phyloP scores from a whole-genome alignment of 768 basidiomycete species.

The Pulveroboletus frians region DNA sequence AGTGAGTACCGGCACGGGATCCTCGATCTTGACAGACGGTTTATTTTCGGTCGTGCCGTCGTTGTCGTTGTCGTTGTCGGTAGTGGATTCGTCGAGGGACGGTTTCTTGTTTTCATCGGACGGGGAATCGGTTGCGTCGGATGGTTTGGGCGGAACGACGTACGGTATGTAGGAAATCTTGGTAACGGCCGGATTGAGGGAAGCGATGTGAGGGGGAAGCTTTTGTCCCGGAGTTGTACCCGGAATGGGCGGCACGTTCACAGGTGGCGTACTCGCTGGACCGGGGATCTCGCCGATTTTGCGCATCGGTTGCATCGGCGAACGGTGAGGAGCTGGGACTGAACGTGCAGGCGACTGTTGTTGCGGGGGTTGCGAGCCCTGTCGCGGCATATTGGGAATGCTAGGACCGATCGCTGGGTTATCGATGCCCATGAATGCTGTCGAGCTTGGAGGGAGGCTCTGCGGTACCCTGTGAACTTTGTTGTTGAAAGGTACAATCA shows the following conservation, averaged over 20 bases:
- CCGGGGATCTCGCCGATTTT: conserved; percentile 19
- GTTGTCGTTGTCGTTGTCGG: conserved; percentile 22
- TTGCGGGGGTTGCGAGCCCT: conserved; percentile 25
- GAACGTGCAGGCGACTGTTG: conserved; percentile 25
- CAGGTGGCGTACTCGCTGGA: conserved; percentile 9
- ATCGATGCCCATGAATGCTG: conserved; percentile 23
- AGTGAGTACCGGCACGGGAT: conserved; percentile 24
- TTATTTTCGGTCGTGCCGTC: conserved; percentile 16
- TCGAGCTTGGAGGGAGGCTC: conserved; percentile 23
- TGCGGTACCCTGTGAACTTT: conserved; percentile 5
- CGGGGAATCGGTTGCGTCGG: conserved; percentile 14
- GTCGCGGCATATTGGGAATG: conserved; percentile 13
- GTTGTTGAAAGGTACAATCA: background rate
- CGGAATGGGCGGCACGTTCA: conserved; percentile 22
- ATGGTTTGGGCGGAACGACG: conserved; percentile 14
- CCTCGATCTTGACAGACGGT: conserved; percentile 15
- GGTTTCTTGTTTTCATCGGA: conserved; percentile 25
- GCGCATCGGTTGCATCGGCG: conserved; percentile 18
- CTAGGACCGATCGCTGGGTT: conserved; percentile 6
- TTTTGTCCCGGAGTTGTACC: conserved; percentile 27
- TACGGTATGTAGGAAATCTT: conserved; percentile 28
- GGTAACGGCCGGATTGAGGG: conserved; percentile 30
- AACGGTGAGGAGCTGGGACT: conserved; percentile 16
- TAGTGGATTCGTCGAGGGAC: background rate
- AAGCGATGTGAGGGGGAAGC: conserved; percentile 30